These are phyloP conservation scores for Hemileccinum rubropunctum DNA, from an alignment of 768 basidiomycete genomes.

Conservation along the genomic window DNA sequence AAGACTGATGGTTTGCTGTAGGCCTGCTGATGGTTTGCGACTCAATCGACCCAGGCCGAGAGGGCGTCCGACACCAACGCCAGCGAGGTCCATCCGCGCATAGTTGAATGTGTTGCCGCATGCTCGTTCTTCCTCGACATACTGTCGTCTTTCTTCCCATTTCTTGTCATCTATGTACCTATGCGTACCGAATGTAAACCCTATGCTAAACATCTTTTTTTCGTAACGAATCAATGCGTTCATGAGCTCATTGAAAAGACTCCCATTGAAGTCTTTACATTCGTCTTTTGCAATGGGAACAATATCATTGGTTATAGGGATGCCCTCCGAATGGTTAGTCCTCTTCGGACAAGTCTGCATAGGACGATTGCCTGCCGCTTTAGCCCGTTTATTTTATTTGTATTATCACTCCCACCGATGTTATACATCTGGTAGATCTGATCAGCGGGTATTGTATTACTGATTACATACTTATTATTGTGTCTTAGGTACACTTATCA, in stretches of 20 bases:
- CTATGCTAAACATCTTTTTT: conserved; percentile 27
- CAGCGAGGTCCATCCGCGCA: conserved; percentile 24
- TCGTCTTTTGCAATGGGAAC: conserved; percentile 2
- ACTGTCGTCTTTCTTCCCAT: not conserved
- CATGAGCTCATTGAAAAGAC: not conserved
- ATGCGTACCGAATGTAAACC: conserved; percentile 30
- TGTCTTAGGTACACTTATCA: too few species aligned
- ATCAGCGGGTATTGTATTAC: too few species aligned
- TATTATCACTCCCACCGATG: too few species aligned
- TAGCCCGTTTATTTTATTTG: too few species aligned
- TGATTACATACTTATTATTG: too few species aligned
- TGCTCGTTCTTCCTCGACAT: not conserved
- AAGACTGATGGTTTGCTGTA: conserved; percentile 12
- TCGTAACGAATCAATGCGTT: not conserved
- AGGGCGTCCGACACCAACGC: conserved; percentile 38
- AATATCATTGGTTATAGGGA: too few species aligned
- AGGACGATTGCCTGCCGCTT: too few species aligned
- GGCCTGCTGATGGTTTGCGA: conserved; percentile 41
- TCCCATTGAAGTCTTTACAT: conserved; percentile 1
- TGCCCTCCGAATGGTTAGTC: too few species aligned
- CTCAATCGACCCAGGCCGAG: conserved; percentile 46
- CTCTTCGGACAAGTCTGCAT: too few species aligned
- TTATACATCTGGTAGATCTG: too few species aligned
- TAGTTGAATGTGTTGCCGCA: conserved; percentile 2
- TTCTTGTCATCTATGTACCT: conserved; percentile 29